Percentiles rank a stretch among this genome's conserved stretches.
Conservation (phyloP, 2,329 filamentous ascomycete species). For the Coniochaeta pulveracea region DNA sequence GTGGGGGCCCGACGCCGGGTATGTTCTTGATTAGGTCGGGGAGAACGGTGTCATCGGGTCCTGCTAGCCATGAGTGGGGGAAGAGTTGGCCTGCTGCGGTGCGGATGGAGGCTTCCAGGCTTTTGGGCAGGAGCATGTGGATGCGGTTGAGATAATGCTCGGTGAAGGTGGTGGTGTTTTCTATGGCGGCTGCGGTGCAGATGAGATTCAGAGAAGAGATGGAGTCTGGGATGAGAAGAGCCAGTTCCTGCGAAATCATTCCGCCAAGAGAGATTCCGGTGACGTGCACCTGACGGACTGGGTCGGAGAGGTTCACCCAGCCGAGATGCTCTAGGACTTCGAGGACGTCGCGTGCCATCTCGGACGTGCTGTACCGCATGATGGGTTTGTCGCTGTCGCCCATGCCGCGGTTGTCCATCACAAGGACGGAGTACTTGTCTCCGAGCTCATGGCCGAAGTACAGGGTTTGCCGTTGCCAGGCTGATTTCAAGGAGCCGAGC, state of each 20-base stretch:
- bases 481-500: slow-evolving; percentile 53
- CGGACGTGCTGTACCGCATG: slow-evolving; percentile 66
- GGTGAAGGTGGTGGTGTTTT: slow-evolving; percentile 49
- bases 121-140: slow-evolving; percentile 55
- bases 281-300: slow-evolving; percentile 45
- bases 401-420: slow-evolving; percentile 79
- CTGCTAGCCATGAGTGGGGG: slow-evolving; percentile 46
- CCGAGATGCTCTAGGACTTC: slow-evolving; percentile 59
- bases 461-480: slow-evolving; percentile 76
- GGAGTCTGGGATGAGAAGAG: slow-evolving; percentile 36
- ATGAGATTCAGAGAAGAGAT: slow-evolving; percentile 47
- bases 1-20: slow-evolving; percentile 10
- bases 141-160: slow-evolving; percentile 52
- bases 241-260: slow-evolving; percentile 84
- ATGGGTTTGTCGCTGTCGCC: slow-evolving; percentile 70
- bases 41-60: slow-evolving; percentile 45
- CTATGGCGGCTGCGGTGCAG: slow-evolving; percentile 49
- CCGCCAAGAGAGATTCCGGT: slow-evolving; percentile 77
- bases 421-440: slow-evolving; percentile 58
- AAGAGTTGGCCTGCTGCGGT: slow-evolving; percentile 59
- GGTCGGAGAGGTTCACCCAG: slow-evolving; percentile 37
- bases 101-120: slow-evolving; percentile 53
- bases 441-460: slow-evolving; percentile 66
- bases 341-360: slow-evolving; percentile 71
- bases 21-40: slow-evolving; percentile 24